Percentiles rank a stretch among this genome's conserved stretches.
Evolutionary conservation across 139 green algal genomes (phyloP).

Genomic region (Medakamo hakoo): DNA sequence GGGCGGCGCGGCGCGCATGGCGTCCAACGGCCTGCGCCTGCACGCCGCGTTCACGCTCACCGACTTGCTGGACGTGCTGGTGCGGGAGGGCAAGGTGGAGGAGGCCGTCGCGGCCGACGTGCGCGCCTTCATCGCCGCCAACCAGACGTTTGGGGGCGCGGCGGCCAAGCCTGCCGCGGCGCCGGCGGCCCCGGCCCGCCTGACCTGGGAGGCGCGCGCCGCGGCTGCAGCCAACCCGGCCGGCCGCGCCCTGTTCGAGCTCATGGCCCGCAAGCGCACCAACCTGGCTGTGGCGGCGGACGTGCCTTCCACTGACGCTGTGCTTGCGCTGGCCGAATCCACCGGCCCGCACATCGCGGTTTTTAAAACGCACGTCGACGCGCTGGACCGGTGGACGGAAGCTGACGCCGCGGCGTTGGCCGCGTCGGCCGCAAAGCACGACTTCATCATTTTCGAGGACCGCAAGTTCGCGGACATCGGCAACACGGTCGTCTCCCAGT

Average conservation of each 20-base stretch:
- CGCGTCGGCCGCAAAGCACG: slow-evolving; percentile 71
- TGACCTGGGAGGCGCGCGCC: slow-evolving; percentile 66
- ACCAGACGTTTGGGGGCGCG: slow-evolving; percentile 60
- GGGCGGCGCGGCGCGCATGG: slow-evolving; percentile 65
- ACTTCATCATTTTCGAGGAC: slow-evolving; percentile 99
- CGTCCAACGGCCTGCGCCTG: slow-evolving; percentile 49
- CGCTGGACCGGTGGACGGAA: slow-evolving; percentile 54
- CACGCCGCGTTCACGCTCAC: slow-evolving; percentile 50
- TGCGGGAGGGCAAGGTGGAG: slow-evolving; percentile 37
- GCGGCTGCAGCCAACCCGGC: slow-evolving; percentile 48
- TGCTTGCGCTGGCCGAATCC: slow-evolving; percentile 79
- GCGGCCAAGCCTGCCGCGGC: slow-evolving; percentile 10
- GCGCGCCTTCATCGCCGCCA: slow-evolving; percentile 69
- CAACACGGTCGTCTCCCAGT: slow-evolving; percentile 93
- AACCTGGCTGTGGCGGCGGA: slow-evolving; percentile 96
- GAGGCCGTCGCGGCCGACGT: slow-evolving; percentile 40
- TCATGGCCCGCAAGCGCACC: slow-evolving; percentile 87
- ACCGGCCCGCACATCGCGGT: slow-evolving; percentile 89
- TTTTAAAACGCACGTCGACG: slow-evolving; percentile 98
- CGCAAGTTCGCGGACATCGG: slow-evolving; percentile 99
- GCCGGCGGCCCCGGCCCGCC: slow-evolving; percentile 19
- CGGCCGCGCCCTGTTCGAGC: slow-evolving; percentile 53
- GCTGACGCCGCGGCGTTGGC: slow-evolving; percentile 24
- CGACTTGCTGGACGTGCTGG: slow-evolving; percentile 45
- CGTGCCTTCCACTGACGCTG: slow-evolving; percentile 68